phyloP scores from a whole-genome alignment of 1,284 basidiomycete genomes.

The Fomitopsis pinicola region DNA sequence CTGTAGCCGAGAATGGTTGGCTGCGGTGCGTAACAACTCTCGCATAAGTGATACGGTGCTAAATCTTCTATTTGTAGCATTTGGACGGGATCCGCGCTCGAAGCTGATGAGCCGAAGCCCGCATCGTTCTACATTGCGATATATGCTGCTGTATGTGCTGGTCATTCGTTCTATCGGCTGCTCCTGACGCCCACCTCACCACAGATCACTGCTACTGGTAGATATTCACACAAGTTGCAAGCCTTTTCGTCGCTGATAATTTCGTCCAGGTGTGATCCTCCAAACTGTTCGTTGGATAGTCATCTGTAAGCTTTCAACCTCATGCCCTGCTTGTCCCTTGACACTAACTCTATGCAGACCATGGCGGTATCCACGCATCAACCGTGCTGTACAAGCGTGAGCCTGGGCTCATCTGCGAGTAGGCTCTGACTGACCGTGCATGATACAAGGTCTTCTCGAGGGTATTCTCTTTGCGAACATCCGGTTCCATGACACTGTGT shows the following conservation, averaged over 20 bases:
- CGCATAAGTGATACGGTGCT: neutral
- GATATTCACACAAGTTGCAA: slow-evolving; percentile 1
- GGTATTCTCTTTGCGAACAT: slow-evolving; percentile 87
- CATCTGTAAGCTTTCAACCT: slow-evolving; percentile 41
- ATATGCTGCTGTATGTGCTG: slow-evolving; percentile 59
- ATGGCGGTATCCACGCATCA: slow-evolving; percentile 68
- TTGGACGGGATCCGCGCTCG: slow-evolving; percentile 57
- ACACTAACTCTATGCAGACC: slow-evolving; percentile 35
- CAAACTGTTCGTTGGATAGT: slow-evolving; percentile 66
- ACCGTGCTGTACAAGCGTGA: slow-evolving; percentile 65
- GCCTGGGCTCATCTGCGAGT: slow-evolving; percentile 21
- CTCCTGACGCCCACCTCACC: neutral
- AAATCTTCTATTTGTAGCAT: slow-evolving; percentile 32
- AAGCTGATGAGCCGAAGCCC: slow-evolving; percentile 36
- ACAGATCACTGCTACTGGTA: slow-evolving; percentile 40
- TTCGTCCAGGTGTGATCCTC: slow-evolving; percentile 50
- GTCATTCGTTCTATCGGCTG: neutral
- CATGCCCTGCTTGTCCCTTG: neutral
- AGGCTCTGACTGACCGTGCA: slow-evolving; percentile 7
- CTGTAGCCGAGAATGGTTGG: slow-evolving; percentile 84
- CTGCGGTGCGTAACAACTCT: slow-evolving; percentile 44
- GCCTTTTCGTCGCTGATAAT: neutral
- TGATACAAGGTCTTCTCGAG: slow-evolving; percentile 63
- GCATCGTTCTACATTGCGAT: slow-evolving; percentile 74
- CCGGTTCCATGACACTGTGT: slow-evolving; percentile 92